phyloP scores from a whole-genome alignment of 441 rosid genomes.

The Caryocar brasiliense region DNA sequence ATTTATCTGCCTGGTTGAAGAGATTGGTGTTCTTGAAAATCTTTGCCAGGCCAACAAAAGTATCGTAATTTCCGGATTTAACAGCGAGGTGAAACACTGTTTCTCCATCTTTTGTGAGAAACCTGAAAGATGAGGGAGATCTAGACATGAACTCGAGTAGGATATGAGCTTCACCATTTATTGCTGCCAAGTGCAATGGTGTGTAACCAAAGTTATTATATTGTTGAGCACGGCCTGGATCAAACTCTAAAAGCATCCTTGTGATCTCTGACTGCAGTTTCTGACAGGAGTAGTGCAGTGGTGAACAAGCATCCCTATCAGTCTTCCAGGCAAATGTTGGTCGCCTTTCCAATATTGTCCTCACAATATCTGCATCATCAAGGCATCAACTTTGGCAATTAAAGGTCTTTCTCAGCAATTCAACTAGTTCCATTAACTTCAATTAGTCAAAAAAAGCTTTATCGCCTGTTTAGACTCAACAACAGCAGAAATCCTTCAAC shows the following conservation, averaged over 20 bases:
- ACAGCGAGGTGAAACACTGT: conserved; percentile 21
- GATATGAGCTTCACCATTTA: conserved; percentile 11
- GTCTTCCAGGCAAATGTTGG: conserved; percentile 11
- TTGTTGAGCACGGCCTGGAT: background rate
- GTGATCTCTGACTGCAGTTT: conserved; percentile 10
- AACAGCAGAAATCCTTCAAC: too few relatives aligned
- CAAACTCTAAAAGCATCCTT: conserved; percentile 10
- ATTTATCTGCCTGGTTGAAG: conserved; percentile 10
- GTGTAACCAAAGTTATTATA: conserved; percentile 17
- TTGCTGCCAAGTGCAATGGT: conserved; percentile 27
- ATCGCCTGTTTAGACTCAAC: too few relatives aligned
- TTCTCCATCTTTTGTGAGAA: conserved; percentile 6
- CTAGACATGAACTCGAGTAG: conserved; percentile 11
- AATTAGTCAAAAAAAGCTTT: background rate
- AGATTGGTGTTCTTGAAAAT: conserved; percentile 10
- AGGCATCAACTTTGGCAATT: too few relatives aligned
- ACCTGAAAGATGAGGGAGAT: conserved; percentile 8
- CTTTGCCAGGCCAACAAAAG: conserved; percentile 6
- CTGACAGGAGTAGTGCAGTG: conserved; percentile 21
- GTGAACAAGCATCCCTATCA: conserved; percentile 11
- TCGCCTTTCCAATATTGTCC: background rate
- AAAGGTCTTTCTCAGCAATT: background rate
- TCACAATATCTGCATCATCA: conserved; percentile 14
- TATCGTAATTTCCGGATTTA: conserved; percentile 2
- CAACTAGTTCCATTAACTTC: background rate